Base-by-base conservation (phyloP, 2,329 filamentous ascomycete species). In the Aureobasidium sp. region DNA sequence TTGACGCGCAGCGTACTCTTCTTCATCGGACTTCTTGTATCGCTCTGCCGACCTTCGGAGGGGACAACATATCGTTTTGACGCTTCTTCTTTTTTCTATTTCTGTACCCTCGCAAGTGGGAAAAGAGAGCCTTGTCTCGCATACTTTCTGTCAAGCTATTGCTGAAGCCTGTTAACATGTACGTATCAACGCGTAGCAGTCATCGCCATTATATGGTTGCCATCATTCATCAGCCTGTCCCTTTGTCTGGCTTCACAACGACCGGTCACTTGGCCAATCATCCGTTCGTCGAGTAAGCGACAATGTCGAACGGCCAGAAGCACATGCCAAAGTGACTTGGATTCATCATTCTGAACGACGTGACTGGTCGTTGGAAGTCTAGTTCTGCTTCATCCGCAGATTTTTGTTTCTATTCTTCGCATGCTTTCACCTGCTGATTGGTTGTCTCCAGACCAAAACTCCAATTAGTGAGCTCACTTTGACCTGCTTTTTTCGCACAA, bases 181-280 rank as follows among this genome's bases (percentile, higher is more conserved):
- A 61, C 59, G 59, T 61, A 61, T 55, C 32, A 39, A 36, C 36
- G 59, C 32, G 50, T 61, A 55, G 50, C 59, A 61, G 39, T 37
- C 59, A 39, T 17, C 59, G n/a, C 48, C 39, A 44, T 27, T 39
- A 47, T 39, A 48, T 48, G 43, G 44, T 48, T 39, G 48, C 32
- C 55, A 51, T 50, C 36, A 8, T 48, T 34, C 24, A 43, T 27
- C 46, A 27, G 4, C 48, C 27, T 41, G 8, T 51, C 36, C 9
- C 26, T 15, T 41, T 20, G 24, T 26, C 24, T 51, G 44, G 24
- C 48, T 39, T 46, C 50, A 48, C 41, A 24, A 48, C 56, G 56
- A 43, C 43, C 34, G 12, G 47, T 41, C 56, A 46, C 39, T 27
- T 44, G 27, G 12, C 24, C 29, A 9, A 5, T 29, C 27, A 6